Evolutionary conservation across 352 stramenopile species (phyloP), one percentile per base, ranked within the genome.

Genomic region (Vaucheria bursata): DNA sequence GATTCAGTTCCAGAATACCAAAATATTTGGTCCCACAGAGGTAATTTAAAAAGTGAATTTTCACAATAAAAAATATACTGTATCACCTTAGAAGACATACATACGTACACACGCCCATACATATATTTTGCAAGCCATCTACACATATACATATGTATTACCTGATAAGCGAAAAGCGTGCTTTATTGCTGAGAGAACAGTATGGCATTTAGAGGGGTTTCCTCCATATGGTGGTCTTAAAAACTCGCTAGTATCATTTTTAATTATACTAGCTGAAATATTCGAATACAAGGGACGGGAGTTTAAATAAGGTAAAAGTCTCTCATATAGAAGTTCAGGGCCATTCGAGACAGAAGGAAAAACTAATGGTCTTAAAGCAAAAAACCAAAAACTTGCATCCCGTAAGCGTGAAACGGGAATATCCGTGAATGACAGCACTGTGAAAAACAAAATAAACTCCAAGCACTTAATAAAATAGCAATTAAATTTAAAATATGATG

Each of bases 321-420:
- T 73, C 74, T 89, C 85, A 76, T 89, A 89, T 18, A 89, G 65
- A 40, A 86, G 52, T 33, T 70, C 37, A 36, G 83, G 73, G 8
- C 74, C 73, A 31, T 85, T 79, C 5, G 64, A 50, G 31, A 67
- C 35, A 1, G n/a, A 38, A 25, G 79, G 72, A 71, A 84, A 75
- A 1, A 85, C 79, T 25, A 88, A 74, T 32, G 79, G 79, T 25
- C 74, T 50, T 32, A 86, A 86, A 6, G 82, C 73, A 52, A 88
- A 68, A 67, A 82, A 88, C 85, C 85, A 88, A 68, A 88, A 88
- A 25, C 72, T 78, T 31, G 76, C 82, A 74, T 88, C 85, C 8
- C 70, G 52, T 12, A 88, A 37, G 25, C 79, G 74, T 7, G 82
- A 40, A 38, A 66, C 77, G 12, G 83, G 85, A 3, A 88, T 71